Conservation (phyloP, 805 yeast species). For the Wickerhamomyces sydowiorum region DNA sequence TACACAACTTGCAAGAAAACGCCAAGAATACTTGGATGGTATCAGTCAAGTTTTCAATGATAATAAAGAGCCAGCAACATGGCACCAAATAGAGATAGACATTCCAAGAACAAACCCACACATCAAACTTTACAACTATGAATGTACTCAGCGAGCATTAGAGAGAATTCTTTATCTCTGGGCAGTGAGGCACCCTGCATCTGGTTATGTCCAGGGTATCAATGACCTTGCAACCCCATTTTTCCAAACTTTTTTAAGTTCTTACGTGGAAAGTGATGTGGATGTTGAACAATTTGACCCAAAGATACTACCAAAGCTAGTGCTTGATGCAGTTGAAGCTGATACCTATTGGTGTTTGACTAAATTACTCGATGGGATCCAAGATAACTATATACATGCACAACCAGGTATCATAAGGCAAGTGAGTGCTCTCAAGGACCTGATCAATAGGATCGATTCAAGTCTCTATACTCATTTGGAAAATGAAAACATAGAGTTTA, state of each 20-base stretch:
- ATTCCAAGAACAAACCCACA: constrained; percentile 92
- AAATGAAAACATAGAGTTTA: constrained; percentile 81
- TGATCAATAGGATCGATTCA: constrained; percentile 75
- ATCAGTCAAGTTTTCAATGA: constrained; percentile 54
- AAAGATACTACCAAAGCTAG: constrained; percentile 47
- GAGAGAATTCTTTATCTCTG: constrained; percentile 82
- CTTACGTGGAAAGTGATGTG: constrained; percentile 47
- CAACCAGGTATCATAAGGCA: constrained; percentile 96
- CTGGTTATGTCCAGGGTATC: constrained; percentile 97
- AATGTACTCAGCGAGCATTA: constrained; percentile 69
- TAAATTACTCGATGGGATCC: constrained; percentile 85
- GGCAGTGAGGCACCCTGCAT: constrained; percentile 96
- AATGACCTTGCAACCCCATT: constrained; percentile 93
- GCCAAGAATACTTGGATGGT: constrained; percentile 82
- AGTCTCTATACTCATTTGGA: constrained; percentile 71
- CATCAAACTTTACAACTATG: constrained; percentile 62
- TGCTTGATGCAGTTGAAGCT: constrained; percentile 74
- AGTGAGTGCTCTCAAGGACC: constrained; percentile 70
- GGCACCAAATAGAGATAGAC: constrained; percentile 95
- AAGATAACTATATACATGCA: constrained; percentile 95
- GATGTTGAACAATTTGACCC: constrained; percentile 62
- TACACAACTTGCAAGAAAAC: constrained; percentile 64
- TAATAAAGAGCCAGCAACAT: constrained; percentile 67
- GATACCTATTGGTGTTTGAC: constrained; percentile 97
- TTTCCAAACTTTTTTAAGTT: constrained; percentile 74